phyloP scores from a whole-genome alignment of 345 rosid species.

The Gossypium turneri region DNA sequence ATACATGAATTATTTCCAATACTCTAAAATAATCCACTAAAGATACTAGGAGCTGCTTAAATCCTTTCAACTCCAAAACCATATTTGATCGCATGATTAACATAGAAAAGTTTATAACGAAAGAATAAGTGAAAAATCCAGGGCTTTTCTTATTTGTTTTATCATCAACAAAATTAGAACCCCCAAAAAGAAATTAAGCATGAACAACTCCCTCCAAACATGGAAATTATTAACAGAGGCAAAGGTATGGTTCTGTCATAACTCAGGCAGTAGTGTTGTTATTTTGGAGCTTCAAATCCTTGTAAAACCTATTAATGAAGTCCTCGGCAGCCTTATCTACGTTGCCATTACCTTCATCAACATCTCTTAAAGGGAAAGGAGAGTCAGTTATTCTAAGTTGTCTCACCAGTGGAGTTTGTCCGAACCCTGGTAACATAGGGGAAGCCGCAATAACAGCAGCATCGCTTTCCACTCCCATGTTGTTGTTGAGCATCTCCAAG shows the following conservation, averaged over 20 bases:
- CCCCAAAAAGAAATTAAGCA: neutral
- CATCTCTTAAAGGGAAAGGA: constrained; percentile 66
- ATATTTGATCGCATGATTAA: neutral
- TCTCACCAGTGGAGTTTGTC: constrained; percentile 70
- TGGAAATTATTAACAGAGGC: neutral
- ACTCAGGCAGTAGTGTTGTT: constrained; percentile 16
- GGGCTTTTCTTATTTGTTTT: neutral
- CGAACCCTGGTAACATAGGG: constrained; percentile 74
- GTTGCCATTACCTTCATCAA: constrained; percentile 41
- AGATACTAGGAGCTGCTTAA: too few relatives aligned
- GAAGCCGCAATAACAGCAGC: constrained; percentile 28
- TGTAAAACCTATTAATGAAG: constrained; percentile 72
- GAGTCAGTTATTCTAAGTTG: constrained; percentile 91
- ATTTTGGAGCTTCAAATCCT: constrained; percentile 56
- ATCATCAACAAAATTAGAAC: constrained; percentile 15
- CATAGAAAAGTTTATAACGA: neutral
- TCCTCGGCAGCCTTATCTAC: constrained; percentile 86
- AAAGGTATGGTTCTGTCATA: neutral
- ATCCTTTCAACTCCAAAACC: neutral
- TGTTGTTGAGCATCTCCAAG: constrained; percentile 49
- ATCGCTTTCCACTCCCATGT: constrained; percentile 26
- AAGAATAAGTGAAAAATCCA: neutral
- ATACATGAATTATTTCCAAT: too few relatives aligned
- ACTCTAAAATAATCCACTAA: neutral
- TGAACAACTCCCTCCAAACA: neutral